Evolutionary conservation across 2,329 filamentous ascomycete genomes (phyloP).

Genomic region (Penicillium sumatraense): DNA sequence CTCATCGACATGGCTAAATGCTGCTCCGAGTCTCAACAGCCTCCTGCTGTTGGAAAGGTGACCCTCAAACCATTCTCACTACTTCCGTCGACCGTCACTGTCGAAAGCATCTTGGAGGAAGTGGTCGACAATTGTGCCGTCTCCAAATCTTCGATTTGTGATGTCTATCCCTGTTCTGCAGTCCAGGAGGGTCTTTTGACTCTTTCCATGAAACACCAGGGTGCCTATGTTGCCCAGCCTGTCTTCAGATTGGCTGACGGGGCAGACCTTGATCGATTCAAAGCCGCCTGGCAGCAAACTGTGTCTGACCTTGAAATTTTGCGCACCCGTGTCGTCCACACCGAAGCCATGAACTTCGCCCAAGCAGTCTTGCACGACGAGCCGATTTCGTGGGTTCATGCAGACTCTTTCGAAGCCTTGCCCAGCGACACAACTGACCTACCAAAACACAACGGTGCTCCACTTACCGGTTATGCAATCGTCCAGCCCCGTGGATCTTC

Average conservation of each 20-base stretch:
- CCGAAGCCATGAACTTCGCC: slow-evolving; percentile 39
- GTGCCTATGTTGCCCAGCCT: slow-evolving; percentile 55
- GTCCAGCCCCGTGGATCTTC: slow-evolving; percentile 30
- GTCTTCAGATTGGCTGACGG: slow-evolving; percentile 44
- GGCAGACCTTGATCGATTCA: slow-evolving; percentile 50
- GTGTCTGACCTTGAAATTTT: slow-evolving; percentile 53
- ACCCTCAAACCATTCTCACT: slow-evolving; percentile 34
- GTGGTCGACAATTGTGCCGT: slow-evolving; percentile 38
- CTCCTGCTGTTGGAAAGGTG: neutral
- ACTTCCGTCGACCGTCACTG: slow-evolving; percentile 23
- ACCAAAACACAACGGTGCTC: slow-evolving; percentile 40
- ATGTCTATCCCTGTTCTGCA: slow-evolving; percentile 51
- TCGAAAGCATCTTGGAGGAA: slow-evolving; percentile 32
- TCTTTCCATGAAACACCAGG: slow-evolving; percentile 52
- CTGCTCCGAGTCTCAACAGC: slow-evolving; percentile 21
- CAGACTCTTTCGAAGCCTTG: slow-evolving; percentile 32
- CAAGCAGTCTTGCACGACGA: slow-evolving; percentile 47
- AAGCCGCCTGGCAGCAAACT: slow-evolving; percentile 51
- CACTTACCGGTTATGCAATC: slow-evolving; percentile 42
- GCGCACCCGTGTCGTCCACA: slow-evolving; percentile 53
- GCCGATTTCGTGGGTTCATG: slow-evolving; percentile 40
- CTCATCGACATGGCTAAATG: slow-evolving; percentile 48
- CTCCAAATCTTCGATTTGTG: slow-evolving; percentile 33
- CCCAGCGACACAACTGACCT: slow-evolving; percentile 30
- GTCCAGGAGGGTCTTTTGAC: slow-evolving; percentile 53